Percentiles rank a stretch among this genome's conserved stretches.
These are phyloP conservation scores for Sporothrix pallida DNA, from an alignment of 2,329 filamentous ascomycete species.

Conservation along the genomic window DNA sequence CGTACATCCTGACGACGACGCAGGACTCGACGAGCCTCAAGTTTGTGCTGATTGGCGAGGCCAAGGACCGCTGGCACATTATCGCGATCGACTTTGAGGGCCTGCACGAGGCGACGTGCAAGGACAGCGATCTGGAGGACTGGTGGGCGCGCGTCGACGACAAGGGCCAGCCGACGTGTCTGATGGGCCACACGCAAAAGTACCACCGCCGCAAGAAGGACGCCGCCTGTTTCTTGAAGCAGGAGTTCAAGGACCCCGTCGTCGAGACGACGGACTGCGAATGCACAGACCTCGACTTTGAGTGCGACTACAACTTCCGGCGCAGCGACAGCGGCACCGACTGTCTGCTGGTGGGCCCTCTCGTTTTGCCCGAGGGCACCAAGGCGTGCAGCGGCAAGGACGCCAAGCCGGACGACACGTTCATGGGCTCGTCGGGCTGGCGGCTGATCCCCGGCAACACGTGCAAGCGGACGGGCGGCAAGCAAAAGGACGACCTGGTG, in stretches of 20 bases:
- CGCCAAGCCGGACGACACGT: conserved; percentile 69
- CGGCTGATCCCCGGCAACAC: conserved; percentile 85
- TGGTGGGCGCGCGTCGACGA: conserved; percentile 86
- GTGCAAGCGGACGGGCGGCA: conserved; percentile 66
- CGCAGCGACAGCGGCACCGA: conserved; percentile 67
- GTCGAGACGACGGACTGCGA: conserved; percentile 76
- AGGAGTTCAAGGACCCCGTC: conserved; percentile 79
- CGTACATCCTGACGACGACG: conserved; percentile 80
- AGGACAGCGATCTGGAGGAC: conserved; percentile 77
- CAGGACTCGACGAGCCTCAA: conserved; percentile 92
- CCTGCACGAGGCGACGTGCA: conserved; percentile 80
- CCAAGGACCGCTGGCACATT: conserved; percentile 63
- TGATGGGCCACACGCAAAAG: conserved; percentile 95
- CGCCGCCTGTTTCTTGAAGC: conserved; percentile 85
- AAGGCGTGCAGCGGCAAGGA: conserved; percentile 63
- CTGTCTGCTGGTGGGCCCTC: conserved; percentile 68
- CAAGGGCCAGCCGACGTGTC: conserved; percentile 79
- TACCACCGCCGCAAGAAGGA: conserved; percentile 85
- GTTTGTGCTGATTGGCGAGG: conserved; percentile 76
- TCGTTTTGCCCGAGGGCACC: conserved; percentile 68
- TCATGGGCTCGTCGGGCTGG: conserved; percentile 87
- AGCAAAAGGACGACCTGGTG: conserved; percentile 72
- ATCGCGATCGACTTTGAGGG: conserved; percentile 83
- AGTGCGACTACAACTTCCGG: conserved; percentile 94
- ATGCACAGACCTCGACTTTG: conserved; percentile 84